phyloP scores from a whole-genome alignment of 306 rosid genomes.

The Oxytropis ochrocephala region DNA sequence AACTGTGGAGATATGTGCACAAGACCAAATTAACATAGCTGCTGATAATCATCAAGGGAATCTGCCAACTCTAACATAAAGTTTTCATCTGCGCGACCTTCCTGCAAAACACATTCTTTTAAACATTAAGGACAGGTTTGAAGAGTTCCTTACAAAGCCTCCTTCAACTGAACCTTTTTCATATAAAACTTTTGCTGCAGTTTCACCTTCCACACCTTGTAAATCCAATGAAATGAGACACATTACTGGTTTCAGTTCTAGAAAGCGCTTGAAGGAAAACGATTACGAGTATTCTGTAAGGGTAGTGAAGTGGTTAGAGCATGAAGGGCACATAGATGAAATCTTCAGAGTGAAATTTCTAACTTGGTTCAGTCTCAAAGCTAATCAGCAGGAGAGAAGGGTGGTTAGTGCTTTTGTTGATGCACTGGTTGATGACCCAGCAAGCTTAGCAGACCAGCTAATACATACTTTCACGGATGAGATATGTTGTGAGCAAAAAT shows the following conservation, averaged over 20 bases:
- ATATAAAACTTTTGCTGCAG: conserved; percentile 23
- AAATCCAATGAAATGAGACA: conserved; percentile 40
- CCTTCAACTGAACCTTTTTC: conserved; percentile 25
- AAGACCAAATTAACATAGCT: conserved; percentile 17
- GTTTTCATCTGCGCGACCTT: conserved; percentile 19
- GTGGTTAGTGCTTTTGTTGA: conserved; percentile 80
- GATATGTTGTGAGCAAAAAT: conserved; percentile 53
- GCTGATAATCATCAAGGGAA: conserved; percentile 41
- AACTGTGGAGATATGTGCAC: conserved; percentile 15
- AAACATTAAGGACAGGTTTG: conserved; percentile 32
- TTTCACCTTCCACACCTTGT: conserved; percentile 65
- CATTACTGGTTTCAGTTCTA: conserved; percentile 23
- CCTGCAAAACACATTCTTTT: conserved; percentile 22
- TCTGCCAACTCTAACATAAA: conserved; percentile 49
- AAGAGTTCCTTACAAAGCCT: conserved; percentile 38
- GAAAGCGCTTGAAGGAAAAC: conserved; percentile 46
- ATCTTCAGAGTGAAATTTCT: conserved; percentile 79
- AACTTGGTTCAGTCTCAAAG: conserved; percentile 95
- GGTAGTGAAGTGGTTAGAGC: conserved; percentile 71
- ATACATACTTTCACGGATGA: conserved; percentile 67
- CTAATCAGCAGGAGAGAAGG: conserved; percentile 66
- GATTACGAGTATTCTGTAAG: conserved; percentile 75
- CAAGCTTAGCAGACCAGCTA: conserved; percentile 86
- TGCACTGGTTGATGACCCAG: conserved; percentile 71
- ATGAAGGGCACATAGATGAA: conserved; percentile 57